Conservation (phyloP, 371 early-diverging fungal genomes). For the Apophysomyces sp. region DNA sequence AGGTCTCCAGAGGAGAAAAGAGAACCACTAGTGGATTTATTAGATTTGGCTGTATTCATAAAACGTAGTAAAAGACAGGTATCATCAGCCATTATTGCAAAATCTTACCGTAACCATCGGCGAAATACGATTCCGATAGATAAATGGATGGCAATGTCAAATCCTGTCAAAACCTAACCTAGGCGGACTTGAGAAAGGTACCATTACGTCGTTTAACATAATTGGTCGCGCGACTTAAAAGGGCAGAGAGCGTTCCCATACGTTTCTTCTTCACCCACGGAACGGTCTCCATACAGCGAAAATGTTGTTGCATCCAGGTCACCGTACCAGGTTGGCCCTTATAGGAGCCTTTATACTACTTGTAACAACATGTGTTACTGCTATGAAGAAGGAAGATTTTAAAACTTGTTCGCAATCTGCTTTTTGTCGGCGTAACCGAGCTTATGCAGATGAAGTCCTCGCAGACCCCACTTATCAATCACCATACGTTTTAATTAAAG, state of each 20-base stretch:
- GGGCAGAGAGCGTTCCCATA: not conserved
- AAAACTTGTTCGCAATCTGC: slow-evolving; percentile 86
- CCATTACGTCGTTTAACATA: too few relatives aligned
- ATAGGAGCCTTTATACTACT: slow-evolving; percentile 4
- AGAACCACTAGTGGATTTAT: too few relatives aligned
- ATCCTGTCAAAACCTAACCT: too few relatives aligned
- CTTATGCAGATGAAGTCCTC: slow-evolving; percentile 72
- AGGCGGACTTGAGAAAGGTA: not conserved
- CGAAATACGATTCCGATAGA: too few relatives aligned
- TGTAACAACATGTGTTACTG: slow-evolving; percentile 1
- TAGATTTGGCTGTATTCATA: too few relatives aligned
- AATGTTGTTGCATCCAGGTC: not conserved
- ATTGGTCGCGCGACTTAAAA: not conserved
- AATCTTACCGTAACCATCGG: too few relatives aligned
- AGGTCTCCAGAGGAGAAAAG: too few relatives aligned
- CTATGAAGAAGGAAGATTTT: slow-evolving; percentile 78
- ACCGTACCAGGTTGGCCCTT: not conserved
- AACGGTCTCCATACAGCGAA: not conserved
- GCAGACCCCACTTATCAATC: slow-evolving; percentile 38
- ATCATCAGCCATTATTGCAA: too few relatives aligned
- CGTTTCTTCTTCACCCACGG: not conserved
- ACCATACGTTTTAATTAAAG: slow-evolving; percentile 61
- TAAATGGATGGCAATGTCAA: not conserved
- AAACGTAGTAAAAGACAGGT: too few relatives aligned
- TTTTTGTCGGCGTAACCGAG: slow-evolving; percentile 90